phyloP scores from a whole-genome alignment of 371 early-diverging fungal species.

The Sanchytrium tribonematis region DNA sequence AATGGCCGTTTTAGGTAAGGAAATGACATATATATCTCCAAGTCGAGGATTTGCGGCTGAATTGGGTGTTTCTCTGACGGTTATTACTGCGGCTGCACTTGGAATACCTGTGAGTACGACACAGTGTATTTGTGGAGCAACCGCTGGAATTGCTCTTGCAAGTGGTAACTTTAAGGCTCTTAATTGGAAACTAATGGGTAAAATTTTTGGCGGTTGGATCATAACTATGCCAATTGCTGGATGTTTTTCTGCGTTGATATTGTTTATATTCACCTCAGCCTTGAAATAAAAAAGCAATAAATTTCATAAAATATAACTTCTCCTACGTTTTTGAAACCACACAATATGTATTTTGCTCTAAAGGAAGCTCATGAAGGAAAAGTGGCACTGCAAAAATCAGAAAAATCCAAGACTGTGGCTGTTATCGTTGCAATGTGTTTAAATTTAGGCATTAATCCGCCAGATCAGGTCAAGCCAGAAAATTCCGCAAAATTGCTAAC shows the following conservation, averaged over 20 bases:
- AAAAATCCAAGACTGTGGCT: conserved; percentile 27
- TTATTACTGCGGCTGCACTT: conserved; percentile 49
- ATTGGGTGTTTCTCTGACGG: conserved; percentile 47
- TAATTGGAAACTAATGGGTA: conserved; percentile 48
- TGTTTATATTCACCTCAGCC: no score
- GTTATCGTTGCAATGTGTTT: conserved; percentile 56
- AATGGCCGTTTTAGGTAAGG: conserved; percentile 43
- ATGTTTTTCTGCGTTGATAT: conserved; percentile 23
- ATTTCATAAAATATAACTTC: no score
- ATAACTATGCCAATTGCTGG: conserved; percentile 50
- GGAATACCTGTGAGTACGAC: conserved; percentile 61
- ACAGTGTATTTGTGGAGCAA: conserved; percentile 64
- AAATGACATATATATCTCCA: conserved; percentile 55
- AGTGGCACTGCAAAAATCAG: conserved; percentile 4
- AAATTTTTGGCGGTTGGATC: conserved; percentile 42
- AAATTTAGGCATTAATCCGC: conserved; percentile 84
- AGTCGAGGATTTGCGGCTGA: conserved; percentile 56
- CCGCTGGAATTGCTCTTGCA: conserved; percentile 45
- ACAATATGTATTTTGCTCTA: neutral
- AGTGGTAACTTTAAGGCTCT: conserved; percentile 31
- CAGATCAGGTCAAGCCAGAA: conserved; percentile 59
- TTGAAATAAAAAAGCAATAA: no score
- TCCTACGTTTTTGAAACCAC: no score
- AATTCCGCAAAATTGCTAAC: conserved; percentile 72
- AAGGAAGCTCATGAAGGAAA: neutral